Evolutionary conservation across 257 asterid genomes (phyloP).

Genomic region (Leonotis leonurus): DNA sequence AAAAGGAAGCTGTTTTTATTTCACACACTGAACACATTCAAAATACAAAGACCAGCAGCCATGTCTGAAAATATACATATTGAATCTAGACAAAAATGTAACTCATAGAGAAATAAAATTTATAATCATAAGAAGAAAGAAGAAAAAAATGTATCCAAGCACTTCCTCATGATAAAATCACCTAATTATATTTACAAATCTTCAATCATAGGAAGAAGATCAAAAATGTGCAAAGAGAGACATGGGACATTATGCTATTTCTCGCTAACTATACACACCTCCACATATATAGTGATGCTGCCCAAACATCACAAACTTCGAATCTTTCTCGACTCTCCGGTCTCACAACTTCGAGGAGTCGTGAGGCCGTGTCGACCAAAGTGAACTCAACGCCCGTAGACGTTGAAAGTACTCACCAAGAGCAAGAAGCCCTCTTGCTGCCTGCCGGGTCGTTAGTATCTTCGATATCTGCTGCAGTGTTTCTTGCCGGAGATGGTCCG

Average conservation of each 20-base stretch:
- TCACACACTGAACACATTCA: constrained; percentile 14
- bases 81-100: constrained; percentile 4
- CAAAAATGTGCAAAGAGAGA: constrained; percentile 34
- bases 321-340: no score
- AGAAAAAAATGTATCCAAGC: constrained; percentile 21
- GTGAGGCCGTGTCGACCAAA: constrained; percentile 35
- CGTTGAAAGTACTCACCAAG: constrained; percentile 51
- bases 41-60: constrained; percentile 19
- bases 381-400: constrained; percentile 40
- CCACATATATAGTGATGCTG: constrained; percentile 9
- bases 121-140: neutral
- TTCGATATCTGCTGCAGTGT: constrained; percentile 43
- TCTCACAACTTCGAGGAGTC: constrained; percentile 28
- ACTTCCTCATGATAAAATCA: constrained; percentile 36
- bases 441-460: constrained; percentile 37
- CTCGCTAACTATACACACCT: constrained; percentile 14
- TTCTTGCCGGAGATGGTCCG: constrained; percentile 53
- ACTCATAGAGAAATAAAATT: constrained; percentile 8
- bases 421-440: constrained; percentile 52
- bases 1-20: neutral
- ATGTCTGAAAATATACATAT: constrained; percentile 16
- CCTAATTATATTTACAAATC: constrained; percentile 42
- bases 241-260: constrained; percentile 12
- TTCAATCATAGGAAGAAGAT: constrained; percentile 34
- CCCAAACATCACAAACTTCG: no score